Evolutionary conservation across 148 eudicot species (phyloP).

Genomic region (Salicornia ramosissima): DNA sequence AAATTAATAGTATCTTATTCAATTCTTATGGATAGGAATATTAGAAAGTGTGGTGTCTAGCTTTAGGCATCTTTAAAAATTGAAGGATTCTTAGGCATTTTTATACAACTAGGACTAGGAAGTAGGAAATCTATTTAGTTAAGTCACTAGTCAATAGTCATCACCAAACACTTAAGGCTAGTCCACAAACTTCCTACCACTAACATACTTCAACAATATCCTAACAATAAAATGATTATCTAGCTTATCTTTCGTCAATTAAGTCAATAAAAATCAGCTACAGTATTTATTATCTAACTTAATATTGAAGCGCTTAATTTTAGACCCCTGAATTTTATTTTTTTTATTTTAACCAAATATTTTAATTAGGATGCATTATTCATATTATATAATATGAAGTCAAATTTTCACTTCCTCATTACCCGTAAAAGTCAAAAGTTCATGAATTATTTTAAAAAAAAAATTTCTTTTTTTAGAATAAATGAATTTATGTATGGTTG

Average conservation of each 20-base stretch:
- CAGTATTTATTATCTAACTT: background rate
- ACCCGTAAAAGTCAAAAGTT: conserved; percentile 9
- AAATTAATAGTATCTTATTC: too few species aligned
- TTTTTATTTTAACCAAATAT: too few species aligned
- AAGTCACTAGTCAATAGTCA: background rate
- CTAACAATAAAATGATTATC: conserved; percentile 1
- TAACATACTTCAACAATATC: too few species aligned
- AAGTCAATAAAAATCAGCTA: background rate
- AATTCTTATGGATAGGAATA: too few species aligned
- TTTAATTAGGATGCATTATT: too few species aligned
- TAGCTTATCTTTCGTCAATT: background rate
- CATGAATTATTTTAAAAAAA: too few species aligned
- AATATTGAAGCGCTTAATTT: background rate
- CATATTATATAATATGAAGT: too few species aligned
- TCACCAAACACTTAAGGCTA: background rate
- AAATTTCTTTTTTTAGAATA: too few species aligned
- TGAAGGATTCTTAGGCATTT: too few species aligned
- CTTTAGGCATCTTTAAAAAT: background rate
- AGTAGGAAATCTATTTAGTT: conserved; percentile 10
- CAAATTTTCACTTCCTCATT: conserved; percentile 1
- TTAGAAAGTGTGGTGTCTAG: background rate
- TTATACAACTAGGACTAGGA: too few species aligned
- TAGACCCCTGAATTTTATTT: background rate
- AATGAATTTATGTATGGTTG: too few species aligned
- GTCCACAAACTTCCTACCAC: background rate